Conservation (phyloP, 2,329 filamentous ascomycete genomes). For the Colletotrichum sp. region DNA sequence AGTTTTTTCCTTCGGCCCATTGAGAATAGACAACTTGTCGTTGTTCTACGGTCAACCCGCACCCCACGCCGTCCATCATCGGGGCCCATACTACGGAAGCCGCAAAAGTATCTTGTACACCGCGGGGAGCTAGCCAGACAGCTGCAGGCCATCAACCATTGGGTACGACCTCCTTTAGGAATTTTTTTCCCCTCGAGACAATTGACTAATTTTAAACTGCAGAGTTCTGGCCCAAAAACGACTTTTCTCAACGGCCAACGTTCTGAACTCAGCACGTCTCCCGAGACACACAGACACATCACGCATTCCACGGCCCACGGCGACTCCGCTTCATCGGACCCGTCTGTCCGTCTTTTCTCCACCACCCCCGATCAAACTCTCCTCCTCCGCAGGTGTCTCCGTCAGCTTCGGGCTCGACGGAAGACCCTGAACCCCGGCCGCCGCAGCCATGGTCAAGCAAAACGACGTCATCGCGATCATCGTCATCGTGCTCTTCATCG, state of each 20-base stretch:
- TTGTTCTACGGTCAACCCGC: neutral
- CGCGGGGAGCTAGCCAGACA: neutral
- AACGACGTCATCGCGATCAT: slow-evolving; percentile 74
- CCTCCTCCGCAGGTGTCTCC: neutral
- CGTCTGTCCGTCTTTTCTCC: neutral
- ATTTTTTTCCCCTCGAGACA: neutral
- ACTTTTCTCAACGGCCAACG: neutral
- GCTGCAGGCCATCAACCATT: neutral
- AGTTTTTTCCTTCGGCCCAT: neutral
- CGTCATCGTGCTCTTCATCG: slow-evolving; percentile 69
- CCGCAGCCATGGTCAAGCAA: slow-evolving; percentile 60
- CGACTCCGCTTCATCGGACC: neutral
- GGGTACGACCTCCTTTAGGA: neutral
- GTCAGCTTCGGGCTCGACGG: neutral
- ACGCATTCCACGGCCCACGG: slow-evolving; percentile 2
- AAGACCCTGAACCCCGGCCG: neutral
- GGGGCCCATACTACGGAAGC: neutral
- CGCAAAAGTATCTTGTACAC: neutral
- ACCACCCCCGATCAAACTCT: neutral
- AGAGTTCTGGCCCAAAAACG: neutral
- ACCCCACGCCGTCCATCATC: neutral
- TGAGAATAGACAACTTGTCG: neutral
- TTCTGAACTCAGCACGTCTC: neutral
- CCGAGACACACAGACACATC: neutral
- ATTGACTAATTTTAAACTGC: neutral